A percentile compares a stretch with the other conserved stretches of the same genome.
These are phyloP conservation scores for Nakazawaea ishiwadae DNA, from an alignment of 805 yeast species.

Conservation along the genomic window DNA sequence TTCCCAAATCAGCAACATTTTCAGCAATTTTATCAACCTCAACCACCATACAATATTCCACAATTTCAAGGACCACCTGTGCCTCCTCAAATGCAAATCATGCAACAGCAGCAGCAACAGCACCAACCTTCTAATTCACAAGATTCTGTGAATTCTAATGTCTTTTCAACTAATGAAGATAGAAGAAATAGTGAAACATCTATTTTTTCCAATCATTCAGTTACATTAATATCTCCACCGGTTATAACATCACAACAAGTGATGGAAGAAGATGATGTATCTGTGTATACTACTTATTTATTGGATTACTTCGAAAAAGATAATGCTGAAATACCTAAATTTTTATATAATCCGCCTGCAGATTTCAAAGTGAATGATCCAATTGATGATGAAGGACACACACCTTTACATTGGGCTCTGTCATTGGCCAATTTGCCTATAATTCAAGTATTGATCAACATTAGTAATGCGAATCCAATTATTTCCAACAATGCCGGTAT, in stretches of 20 bases:
- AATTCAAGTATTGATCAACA: conserved; percentile 47
- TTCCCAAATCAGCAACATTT: conserved; percentile 1
- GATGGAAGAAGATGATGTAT: conserved; percentile 30
- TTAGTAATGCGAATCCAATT: conserved; percentile 59
- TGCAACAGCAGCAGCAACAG: conserved; percentile 17
- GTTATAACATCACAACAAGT: conserved; percentile 5
- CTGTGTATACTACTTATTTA: conserved; percentile 34
- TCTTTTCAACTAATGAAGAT: conserved; percentile 15
- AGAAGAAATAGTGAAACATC: conserved; percentile 36
- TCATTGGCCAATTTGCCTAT: conserved; percentile 68
- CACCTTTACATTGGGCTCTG: conserved; percentile 83
- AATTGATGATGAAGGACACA: conserved; percentile 77
- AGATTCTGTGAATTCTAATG: conserved; percentile 13
- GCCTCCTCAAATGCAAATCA: neutral
- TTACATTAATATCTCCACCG: conserved; percentile 10
- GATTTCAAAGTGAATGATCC: conserved; percentile 62
- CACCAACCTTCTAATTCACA: conserved; percentile 17
- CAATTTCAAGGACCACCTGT: conserved; percentile 5
- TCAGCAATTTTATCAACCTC: conserved; percentile 12
- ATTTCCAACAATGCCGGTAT: conserved; percentile 52
- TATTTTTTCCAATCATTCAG: conserved; percentile 33
- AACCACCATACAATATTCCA: neutral
- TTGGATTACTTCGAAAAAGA: conserved; percentile 52
- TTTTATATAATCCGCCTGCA: conserved; percentile 52
- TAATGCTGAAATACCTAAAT: conserved; percentile 28